These are phyloP conservation scores for Amylostereum areolatum DNA, from an alignment of 1,284 basidiomycete genomes.

Conservation along the genomic window DNA sequence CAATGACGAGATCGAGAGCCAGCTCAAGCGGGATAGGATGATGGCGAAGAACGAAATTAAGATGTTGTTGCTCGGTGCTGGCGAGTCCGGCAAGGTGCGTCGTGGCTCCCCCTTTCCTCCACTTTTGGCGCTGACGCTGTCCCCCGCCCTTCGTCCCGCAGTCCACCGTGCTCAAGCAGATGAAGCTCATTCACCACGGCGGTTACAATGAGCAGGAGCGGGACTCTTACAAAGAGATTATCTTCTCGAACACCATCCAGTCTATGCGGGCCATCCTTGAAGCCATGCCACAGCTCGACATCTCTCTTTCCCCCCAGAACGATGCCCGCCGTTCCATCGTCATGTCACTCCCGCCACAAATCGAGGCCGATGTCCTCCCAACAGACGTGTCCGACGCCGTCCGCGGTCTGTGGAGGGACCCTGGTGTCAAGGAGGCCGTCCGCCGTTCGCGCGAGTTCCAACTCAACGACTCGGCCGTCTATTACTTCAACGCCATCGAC, in stretches of 20 bases:
- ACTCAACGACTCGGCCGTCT: constrained; percentile 92
- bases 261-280: constrained; percentile 95
- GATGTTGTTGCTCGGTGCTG: constrained; percentile 86
- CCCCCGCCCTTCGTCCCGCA: constrained; percentile 21
- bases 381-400: constrained; percentile 79
- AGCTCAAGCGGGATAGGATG: constrained; percentile 88
- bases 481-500: constrained; percentile 92
- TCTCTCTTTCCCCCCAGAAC: constrained; percentile 59
- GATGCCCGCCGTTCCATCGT: constrained; percentile 76
- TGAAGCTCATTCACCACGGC: constrained; percentile 92
- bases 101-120: not conserved
- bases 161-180: constrained; percentile 93
- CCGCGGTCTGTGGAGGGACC: constrained; percentile 83
- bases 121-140: not conserved
- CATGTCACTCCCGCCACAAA: constrained; percentile 78
- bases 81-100: constrained; percentile 85
- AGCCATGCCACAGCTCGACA: constrained; percentile 76
- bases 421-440: constrained; percentile 82
- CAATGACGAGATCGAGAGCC: constrained; percentile 95
- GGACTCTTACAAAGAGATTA: constrained; percentile 96
- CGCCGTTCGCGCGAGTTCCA: constrained; percentile 89
- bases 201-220: constrained; percentile 90
- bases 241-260: constrained; percentile 94
- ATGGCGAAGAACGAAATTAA: constrained; percentile 95
- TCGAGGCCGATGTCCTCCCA: constrained; percentile 80